Base-by-base conservation (phyloP, 129 eudicot species). In the Tagetes erecta region DNA sequence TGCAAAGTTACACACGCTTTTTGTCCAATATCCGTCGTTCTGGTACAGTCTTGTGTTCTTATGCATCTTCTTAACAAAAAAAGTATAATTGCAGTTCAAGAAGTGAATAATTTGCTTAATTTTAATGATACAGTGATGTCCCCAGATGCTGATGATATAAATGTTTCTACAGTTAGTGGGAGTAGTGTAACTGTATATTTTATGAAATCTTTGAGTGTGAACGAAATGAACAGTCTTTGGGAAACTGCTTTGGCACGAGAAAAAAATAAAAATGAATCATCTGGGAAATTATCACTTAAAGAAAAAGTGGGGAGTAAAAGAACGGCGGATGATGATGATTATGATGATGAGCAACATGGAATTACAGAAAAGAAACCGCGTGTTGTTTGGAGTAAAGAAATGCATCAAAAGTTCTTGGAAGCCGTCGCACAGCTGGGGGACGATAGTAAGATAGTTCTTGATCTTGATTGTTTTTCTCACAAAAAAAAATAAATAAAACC, bases 351-450 rank as follows among this genome's bases (percentile, higher is more conserved):
- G 11, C 74, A 81, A 71, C 40, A 71, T 66, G 78, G 73, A 59
- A 71, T 56, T 36, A 67, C 42, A 9, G 59, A 76, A 65, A 81
- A 81, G 81, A 81, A 81, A 71, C 70, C 71, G 6, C 72, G 85
- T 70, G 73, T 81, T 58, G 81, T 76, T 27, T 81, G 85, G 85
- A 81, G 63, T 20, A 71, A 76, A 40, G 85, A 81, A 44, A 81
- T 76, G 81, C 85, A 81, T 81, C 81, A 73, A 60, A 81, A 76
- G 20, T 81, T 81, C 75, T 71, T 81, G 66, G 78, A 76, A 39
- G 85, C 85, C 33, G 44, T 81, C 47, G 71, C 69, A 6, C 81
- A 76, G 33, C 59, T 81, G 57, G 81, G 85, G 35, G 78, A 71
- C 11, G 85, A 81, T 44, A 81, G 85, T 81, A 81, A 76, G 85